phyloP scores from a whole-genome alignment of 1,139 yeast species.

The Torulaspora globosa region DNA sequence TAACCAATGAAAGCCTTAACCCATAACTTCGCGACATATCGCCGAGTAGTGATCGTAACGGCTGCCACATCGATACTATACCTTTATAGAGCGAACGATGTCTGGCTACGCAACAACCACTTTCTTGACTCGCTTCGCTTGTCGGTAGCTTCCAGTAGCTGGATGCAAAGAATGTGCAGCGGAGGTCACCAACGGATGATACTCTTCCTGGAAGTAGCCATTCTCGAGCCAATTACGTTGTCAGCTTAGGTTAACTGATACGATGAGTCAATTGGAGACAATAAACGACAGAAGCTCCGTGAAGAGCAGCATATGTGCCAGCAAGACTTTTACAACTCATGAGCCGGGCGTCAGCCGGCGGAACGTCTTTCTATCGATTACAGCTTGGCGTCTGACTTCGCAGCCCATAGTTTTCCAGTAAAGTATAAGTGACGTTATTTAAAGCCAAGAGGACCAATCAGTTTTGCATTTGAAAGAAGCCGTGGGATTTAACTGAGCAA shows the following conservation, averaged over 20 bases:
- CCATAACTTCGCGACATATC: slow-evolving; percentile 4
- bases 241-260: background rate
- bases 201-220: background rate
- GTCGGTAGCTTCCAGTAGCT: background rate
- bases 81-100: background rate
- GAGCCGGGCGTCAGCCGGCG: background rate
- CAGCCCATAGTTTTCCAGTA: background rate
- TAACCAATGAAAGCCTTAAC: slow-evolving; percentile 27
- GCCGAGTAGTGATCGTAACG: background rate
- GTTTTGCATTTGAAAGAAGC: background rate
- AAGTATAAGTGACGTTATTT: background rate
- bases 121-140: slow-evolving; percentile 1
- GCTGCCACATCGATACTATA: background rate
- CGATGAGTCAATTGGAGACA: background rate
- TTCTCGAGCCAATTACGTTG: background rate
- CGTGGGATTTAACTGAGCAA: too few species aligned
- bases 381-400: background rate
- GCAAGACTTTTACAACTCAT: too few species aligned
- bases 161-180: slow-evolving; percentile 1
- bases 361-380: background rate
- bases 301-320: background rate
- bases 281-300: background rate
- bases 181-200: background rate
- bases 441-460: background rate
- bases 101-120: background rate